Evolutionary conservation across 2,329 filamentous ascomycete genomes (phyloP), one percentile per base, ranked within the genome.

Genomic region (Botrytis paeoniae): DNA sequence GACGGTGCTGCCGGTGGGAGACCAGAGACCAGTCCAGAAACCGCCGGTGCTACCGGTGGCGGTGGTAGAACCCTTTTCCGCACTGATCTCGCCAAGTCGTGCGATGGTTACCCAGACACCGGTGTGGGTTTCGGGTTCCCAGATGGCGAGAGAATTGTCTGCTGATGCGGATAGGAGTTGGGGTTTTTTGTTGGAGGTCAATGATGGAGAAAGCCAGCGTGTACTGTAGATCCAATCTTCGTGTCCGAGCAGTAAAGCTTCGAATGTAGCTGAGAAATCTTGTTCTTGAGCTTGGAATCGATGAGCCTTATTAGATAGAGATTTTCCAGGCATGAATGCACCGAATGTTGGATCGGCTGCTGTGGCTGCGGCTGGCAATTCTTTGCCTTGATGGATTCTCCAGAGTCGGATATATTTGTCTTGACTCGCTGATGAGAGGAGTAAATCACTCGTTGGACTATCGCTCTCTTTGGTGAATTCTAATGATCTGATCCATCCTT

Each of bases 181-280:
- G 20, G 92, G 85, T 74, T 86, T 89, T 29, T 75, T 73, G 6
- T 74, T 75, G 8, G 72, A 43, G 25, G 73, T 59, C 81, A 83
- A 63, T 3, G 74, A 75, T 7, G 73, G 62, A 14, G 72, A 54
- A 81, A 83, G 66, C 81, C 82, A 73, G 85, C 83, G 22, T 2
- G 93, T 91, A 72, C 93, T 97, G 82, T 97, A 98, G 73, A 99
- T 95, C 96, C 96, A 99, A 80, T 99, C 96, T 80, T 99, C 96
- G 80, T 99, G 96, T 14, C 96, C 96, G 4, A 99, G 88, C 9
- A 99, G 87, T 4, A 99, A 85, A 1, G 96, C 96, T 82, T 99
- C 96, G 77, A 99, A 98, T 0, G 94, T 97, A 72, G 97, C 86
- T 10, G 92, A 93, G 82, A 93, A 95, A 76, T 91, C 91, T 29